Evolutionary conservation across 2,329 filamentous ascomycete species (phyloP).

Genomic region (Talaromyces sp.): DNA sequence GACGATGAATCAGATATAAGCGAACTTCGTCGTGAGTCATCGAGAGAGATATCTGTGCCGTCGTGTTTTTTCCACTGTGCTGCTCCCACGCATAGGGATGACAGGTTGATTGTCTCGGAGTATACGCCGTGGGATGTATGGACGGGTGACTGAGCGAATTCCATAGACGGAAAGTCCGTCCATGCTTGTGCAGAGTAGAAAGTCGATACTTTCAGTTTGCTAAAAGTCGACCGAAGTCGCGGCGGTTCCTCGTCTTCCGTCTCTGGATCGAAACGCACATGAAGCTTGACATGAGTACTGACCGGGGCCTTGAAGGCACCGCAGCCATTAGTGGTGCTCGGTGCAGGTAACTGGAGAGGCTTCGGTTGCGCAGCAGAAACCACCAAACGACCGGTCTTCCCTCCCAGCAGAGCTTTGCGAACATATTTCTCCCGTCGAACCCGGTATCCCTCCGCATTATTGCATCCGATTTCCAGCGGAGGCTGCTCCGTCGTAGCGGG

Average conservation of each 20-base stretch:
- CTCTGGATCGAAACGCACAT: conserved; percentile 57
- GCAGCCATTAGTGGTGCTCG: conserved; percentile 16
- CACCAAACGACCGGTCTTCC: conserved; percentile 54
- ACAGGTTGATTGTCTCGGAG: conserved; percentile 49
- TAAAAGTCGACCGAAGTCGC: conserved; percentile 47
- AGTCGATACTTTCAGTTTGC: conserved; percentile 54
- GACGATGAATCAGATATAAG: conserved; percentile 25
- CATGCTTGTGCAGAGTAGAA: conserved; percentile 52
- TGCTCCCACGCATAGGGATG: conserved; percentile 52
- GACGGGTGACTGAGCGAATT: conserved; percentile 19
- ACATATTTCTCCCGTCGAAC: conserved; percentile 56
- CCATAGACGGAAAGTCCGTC: conserved; percentile 42
- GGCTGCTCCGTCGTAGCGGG: conserved; percentile 57
- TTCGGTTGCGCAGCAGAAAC: conserved; percentile 56
- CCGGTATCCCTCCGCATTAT: conserved; percentile 43
- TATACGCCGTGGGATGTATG: conserved; percentile 46
- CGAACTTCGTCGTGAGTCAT: conserved; percentile 26
- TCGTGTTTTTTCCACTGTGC: conserved; percentile 53
- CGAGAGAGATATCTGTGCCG: conserved; percentile 18
- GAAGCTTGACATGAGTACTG: conserved; percentile 52
- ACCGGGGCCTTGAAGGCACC: conserved; percentile 28
- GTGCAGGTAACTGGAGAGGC: conserved; percentile 47
- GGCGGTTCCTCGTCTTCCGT: conserved; percentile 48
- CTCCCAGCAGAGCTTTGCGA: conserved; percentile 55
- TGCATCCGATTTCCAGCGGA: conserved; percentile 48